Evolutionary conservation across 2,329 filamentous ascomycete genomes (phyloP).

Genomic region (Shiraia bambusicola): DNA sequence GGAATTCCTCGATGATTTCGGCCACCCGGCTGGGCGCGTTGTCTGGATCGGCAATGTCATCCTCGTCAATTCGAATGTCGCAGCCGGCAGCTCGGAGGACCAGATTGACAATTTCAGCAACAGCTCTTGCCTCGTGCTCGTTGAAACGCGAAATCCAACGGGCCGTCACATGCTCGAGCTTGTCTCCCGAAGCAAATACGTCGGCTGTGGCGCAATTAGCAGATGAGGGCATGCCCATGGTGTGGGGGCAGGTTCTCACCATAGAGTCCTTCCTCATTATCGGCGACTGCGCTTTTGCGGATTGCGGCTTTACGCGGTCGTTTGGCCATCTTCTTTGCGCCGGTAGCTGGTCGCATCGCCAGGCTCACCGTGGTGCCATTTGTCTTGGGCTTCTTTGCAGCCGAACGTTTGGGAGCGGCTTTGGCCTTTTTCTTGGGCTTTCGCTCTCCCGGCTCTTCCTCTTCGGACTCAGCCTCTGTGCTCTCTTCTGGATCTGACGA

Average conservation of each 20-base stretch:
- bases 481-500: conserved; percentile 35
- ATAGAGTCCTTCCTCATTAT: conserved; percentile 58
- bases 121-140: conserved; percentile 55
- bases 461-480: conserved; percentile 43
- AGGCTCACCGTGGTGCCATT: conserved; percentile 54
- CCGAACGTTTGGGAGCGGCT: conserved; percentile 41
- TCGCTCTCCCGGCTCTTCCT: conserved; percentile 43
- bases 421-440: conserved; percentile 38
- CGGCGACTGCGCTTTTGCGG: conserved; percentile 53
- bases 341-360: conserved; percentile 54
- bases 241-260: conserved; percentile 41
- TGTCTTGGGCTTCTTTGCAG: conserved; percentile 57
- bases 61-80: conserved; percentile 71
- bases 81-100: conserved; percentile 73
- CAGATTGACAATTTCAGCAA: conserved; percentile 63
- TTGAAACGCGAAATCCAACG: conserved; percentile 61
- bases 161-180: conserved; percentile 58
- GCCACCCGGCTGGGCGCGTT: conserved; percentile 75
- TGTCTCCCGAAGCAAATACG: conserved; percentile 59
- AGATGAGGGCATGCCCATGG: neutral
- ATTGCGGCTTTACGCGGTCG: conserved; percentile 52
- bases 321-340: conserved; percentile 45
- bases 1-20: conserved; percentile 86
- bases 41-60: conserved; percentile 88
- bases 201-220: conserved; percentile 51